Evolutionary conservation across 169 alveolate genomes (phyloP).

Genomic region (Plasmodium gonderi): DNA sequence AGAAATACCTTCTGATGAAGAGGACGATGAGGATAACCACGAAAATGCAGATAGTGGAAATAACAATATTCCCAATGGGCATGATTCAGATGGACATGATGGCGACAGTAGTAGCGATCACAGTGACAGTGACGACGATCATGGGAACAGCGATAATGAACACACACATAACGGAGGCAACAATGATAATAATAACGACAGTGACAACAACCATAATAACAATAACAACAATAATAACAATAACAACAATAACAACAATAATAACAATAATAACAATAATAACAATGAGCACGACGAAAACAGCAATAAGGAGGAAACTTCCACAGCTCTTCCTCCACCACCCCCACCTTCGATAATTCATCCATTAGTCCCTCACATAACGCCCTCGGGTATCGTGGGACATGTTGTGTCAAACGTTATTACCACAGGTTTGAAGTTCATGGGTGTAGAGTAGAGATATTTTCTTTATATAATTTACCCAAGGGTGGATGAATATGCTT

Average conservation of each 20-base stretch:
- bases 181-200: neutral
- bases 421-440: constrained; percentile 12
- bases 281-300: neutral
- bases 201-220: neutral
- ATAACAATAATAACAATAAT: neutral
- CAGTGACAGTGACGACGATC: neutral
- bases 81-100: neutral
- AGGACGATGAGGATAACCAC: constrained; percentile 13
- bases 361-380: constrained; percentile 6
- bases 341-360: constrained; percentile 29
- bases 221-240: neutral
- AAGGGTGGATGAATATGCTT: neutral
- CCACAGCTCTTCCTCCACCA: constrained; percentile 59
- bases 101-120: neutral
- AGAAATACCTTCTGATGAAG: constrained; percentile 21
- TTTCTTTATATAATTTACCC: too few species aligned
- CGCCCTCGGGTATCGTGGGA: constrained; percentile 44
- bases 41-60: neutral
- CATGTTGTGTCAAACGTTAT: constrained; percentile 37
- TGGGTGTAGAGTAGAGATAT: constrained; percentile 4
- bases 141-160: neutral
- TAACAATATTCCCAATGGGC: neutral
- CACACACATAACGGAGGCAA: neutral
- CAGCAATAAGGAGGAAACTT: neutral
- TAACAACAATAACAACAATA: neutral